Base-by-base conservation (phyloP, 768 basidiomycete species). In the Gloeopeniophorella convolvens region DNA sequence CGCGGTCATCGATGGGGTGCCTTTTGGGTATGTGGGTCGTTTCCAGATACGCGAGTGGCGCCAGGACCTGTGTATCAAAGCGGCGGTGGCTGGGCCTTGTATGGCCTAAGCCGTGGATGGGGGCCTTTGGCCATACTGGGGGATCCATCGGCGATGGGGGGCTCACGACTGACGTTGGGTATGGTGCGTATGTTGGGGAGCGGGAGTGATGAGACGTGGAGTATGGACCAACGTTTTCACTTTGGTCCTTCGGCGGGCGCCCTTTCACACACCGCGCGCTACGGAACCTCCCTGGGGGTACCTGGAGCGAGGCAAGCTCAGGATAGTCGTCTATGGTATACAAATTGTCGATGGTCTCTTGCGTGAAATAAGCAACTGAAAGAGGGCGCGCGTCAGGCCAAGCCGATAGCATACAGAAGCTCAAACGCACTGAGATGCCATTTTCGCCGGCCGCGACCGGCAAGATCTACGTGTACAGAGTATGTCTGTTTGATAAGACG, bases 401-500 rank as follows among this genome's bases (percentile, higher is more conserved):
- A 31, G 28, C 21, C 47, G 45, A 32, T 40, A 10, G 12, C 3
- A 8, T 21, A 40, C 26, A 4, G 20, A 39, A 37, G 20, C 18
- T 18, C 24, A 32, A 33, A 67, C 82, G 45, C 63, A 87, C 86
- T 88, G 27, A 89, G 72, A 58, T 89, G 86, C 86, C 86, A 89
- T 59, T 89, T 89, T 55, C 82, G 73, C 50, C 76, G 75, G n/a
- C 84, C 85, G 48, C 71, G 66, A 16, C 73, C 59, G 44, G 54
- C 15, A 2, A 78, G 82, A n/a, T 83, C 74, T 31, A 87, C 82
- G 58, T 74, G 85, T 24, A 85, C 85, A 7, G 85, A 87, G 62
- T 86, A 89, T 0, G 86, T 89, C 63, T 89, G 86, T 60, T 89
- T 89, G 50, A 85, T 74, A 24, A 89, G 73, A 42, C 81, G 75